Evolutionary conservation across 1,139 yeast genomes (phyloP), one percentile per base, ranked within the genome.

Genomic region (Pichia inconspicua): DNA sequence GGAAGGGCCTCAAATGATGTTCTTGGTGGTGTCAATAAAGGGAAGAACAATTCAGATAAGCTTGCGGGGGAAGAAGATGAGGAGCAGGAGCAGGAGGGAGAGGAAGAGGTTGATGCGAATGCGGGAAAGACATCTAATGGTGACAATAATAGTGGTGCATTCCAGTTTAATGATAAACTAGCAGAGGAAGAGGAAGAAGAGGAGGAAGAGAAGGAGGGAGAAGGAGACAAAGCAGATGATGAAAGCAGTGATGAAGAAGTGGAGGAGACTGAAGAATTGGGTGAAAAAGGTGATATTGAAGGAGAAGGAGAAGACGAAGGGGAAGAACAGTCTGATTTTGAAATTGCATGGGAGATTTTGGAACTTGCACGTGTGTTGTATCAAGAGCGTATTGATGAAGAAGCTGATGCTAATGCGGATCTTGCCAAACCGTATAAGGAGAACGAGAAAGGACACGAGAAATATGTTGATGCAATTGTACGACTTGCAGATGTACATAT

Each of bases 281-380:
- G 22, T 1, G 22, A 22, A 22, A 22, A 22, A 22, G 22, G 22
- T 22, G 22, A 1, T 5, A 22, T 4, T 22, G 68, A 61, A 3
- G 60, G 55, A 5, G 67, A 55, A 5, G 52, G 48, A 8, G 64
- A 60, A 2, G 43, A 40, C 28, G 54, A 67, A 22, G 79, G 69
- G 41, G 77, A 71, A 32, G 79, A 76, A 40, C 84, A 81, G 57
- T 73, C 79, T 35, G 96, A 88, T 61, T 84, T 89, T 61, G 95
- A 84, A 61, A 74, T 82, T 25, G 95, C 96, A 0, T 88, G 96
- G 96, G 92, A 84, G 51, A 78, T 87, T 22, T 70, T 87, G 37
- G 96, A 89, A 60, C 69, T 84, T 43, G 75, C 95, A 1, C 73
- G 96, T 56, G 71, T 83, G 1, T 64, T 85, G 37, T 84, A 78